Evolutionary conservation across 495 filamentous ascomycete species (phyloP), one percentile per base, ranked within the genome.

Genomic region (Xylaria castorea): DNA sequence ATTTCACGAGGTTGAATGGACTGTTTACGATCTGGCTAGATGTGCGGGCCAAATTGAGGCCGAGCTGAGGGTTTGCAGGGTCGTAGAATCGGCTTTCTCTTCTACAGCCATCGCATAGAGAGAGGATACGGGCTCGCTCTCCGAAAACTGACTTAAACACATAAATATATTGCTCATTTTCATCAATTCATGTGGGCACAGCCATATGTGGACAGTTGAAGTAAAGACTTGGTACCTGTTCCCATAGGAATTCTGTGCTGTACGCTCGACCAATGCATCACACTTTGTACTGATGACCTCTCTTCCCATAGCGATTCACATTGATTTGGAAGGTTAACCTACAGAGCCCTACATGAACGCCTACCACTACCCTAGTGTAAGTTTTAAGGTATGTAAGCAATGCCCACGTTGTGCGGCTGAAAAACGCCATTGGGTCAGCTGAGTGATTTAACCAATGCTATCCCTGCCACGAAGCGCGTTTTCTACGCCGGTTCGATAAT

Each of bases 11-110:
- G 30, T 34, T 36, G 4, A 18, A 12, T 61, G 57, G 32, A 61
- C 9, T n/a, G 20, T 32, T n/a, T 61, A n/a, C 30, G 18, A n/a
- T 38, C 18, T n/a, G 5, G 11, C 18, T 9, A 8, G 16, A n/a
- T n/a, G 32, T 3, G 6, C 14, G 20, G 3, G 38, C 60, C 60
- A 36, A 63, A 36, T 42, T 42, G 60, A 42, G 36, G 9, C 36
- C 60, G 36, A 42, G 60, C 60, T 63, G 60, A 42, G n/a, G n/a
- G 2, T 6, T 27, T 63, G n/a, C n/a, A 63, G 20, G n/a, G 32
- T 18, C n/a, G 14, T 42, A 44, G 0, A 42, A 22, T 42, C 6
- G 18, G 12, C 9, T 38, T 20, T 8, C 9, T 18, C 14, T 60
- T 38, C 3, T 42, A 38, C 3, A 1, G 5, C 36, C 20, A 16